A percentile compares a stretch with the other conserved stretches of the same genome.
These are phyloP conservation scores for Omphalotus guepiniiformis DNA, from an alignment of 768 basidiomycete genomes.

Conservation along the genomic window DNA sequence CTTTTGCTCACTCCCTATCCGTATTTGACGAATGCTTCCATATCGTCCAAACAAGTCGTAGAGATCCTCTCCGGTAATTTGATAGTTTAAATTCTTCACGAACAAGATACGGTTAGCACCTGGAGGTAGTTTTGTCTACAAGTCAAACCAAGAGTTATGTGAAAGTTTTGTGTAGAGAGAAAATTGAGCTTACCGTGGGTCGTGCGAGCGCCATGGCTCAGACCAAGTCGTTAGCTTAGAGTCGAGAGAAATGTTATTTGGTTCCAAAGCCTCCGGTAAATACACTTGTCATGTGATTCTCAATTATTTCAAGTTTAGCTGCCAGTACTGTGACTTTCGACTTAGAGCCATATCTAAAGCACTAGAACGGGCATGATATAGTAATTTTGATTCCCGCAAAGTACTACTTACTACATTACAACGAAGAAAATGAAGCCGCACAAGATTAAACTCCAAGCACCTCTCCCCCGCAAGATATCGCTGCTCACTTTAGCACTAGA, in stretches of 20 bases:
- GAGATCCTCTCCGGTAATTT: constrained; percentile 88
- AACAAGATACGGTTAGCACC: constrained; percentile 91
- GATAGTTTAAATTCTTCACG: constrained; percentile 90
- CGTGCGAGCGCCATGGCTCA: constrained; percentile 59
- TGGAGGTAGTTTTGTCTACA: constrained; percentile 80
- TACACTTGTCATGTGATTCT: too few species aligned
- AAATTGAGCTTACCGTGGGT: constrained; percentile 53
- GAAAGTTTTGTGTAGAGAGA: background rate
- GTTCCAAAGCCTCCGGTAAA: background rate
- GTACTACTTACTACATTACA: too few species aligned
- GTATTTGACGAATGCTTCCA: constrained; percentile 92
- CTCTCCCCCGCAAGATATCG: too few species aligned
- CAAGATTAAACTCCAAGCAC: too few species aligned
- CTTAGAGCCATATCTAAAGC: too few species aligned
- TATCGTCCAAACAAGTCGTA: constrained; percentile 98
- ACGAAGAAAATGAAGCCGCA: too few species aligned
- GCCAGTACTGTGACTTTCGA: too few species aligned
- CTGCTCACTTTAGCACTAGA: too few species aligned
- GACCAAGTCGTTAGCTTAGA: background rate
- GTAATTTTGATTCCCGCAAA: too few species aligned
- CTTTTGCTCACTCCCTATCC: constrained; percentile 89
- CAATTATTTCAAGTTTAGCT: too few species aligned
- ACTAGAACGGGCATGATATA: too few species aligned
- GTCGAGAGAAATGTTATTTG: background rate
- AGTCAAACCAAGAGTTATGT: constrained; percentile 1